These are phyloP conservation scores for Coprinellus micaceus DNA, from an alignment of 768 basidiomycete genomes.

Conservation along the genomic window DNA sequence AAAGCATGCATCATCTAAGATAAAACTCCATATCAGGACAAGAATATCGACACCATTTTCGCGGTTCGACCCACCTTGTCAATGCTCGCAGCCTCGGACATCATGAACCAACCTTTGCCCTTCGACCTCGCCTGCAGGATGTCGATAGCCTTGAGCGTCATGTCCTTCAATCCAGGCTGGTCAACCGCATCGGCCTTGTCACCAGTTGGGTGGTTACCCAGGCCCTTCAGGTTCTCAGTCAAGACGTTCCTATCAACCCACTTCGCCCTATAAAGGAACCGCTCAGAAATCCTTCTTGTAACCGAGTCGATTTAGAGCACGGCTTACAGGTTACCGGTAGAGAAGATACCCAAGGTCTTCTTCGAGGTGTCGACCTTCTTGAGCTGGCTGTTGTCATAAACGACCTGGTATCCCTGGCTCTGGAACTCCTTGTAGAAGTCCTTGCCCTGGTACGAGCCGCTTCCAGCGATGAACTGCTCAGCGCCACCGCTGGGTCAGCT, in stretches of 20 bases:
- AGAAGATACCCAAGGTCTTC: slow-evolving; percentile 44
- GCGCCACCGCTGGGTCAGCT: slow-evolving; percentile 35
- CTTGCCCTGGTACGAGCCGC: slow-evolving; percentile 33
- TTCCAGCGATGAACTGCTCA: slow-evolving; percentile 39
- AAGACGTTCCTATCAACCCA: slow-evolving; percentile 42
- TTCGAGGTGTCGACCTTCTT: slow-evolving; percentile 26
- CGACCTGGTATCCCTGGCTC: slow-evolving; percentile 38
- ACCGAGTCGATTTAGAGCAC: background rate
- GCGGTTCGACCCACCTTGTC: slow-evolving; percentile 31
- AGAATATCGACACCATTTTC: background rate
- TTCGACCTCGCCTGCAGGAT: slow-evolving; percentile 37
- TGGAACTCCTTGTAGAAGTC: slow-evolving; percentile 42
- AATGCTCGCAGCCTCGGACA: slow-evolving; percentile 45
- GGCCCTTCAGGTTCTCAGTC: slow-evolving; percentile 33
- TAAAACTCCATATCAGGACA: background rate
- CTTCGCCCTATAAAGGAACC: slow-evolving; percentile 38
- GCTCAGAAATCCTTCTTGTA: no score
- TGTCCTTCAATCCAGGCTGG: slow-evolving; percentile 47
- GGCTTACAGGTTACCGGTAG: slow-evolving; percentile 27
- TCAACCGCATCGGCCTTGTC: slow-evolving; percentile 39
- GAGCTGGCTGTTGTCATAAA: slow-evolving; percentile 34
- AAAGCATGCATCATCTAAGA: slow-evolving; percentile 44
- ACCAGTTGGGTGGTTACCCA: slow-evolving; percentile 38
- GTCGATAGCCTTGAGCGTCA: slow-evolving; percentile 46
- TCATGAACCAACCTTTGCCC: slow-evolving; percentile 43